Percentiles rank a stretch among this genome's conserved stretches.
Evolutionary conservation across 2,329 filamentous ascomycete genomes (phyloP).

Genomic region (Fusarium citri): DNA sequence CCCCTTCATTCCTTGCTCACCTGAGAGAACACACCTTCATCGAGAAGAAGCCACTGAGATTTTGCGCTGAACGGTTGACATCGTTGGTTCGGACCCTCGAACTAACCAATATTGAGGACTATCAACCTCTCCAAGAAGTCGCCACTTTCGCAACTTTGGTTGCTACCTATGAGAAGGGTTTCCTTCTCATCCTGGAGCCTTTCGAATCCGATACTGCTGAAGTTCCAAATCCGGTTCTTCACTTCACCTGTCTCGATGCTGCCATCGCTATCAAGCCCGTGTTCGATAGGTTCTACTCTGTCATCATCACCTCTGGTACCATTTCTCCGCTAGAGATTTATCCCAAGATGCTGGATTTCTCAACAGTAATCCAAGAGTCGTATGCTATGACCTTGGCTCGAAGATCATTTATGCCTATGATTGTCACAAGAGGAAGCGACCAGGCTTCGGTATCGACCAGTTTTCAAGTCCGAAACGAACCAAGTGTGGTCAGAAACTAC

Average conservation of each 20-base stretch:
- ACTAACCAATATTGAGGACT: conserved; percentile 97
- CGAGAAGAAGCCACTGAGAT: conserved; percentile 92
- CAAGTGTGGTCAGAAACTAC: conserved; percentile 96
- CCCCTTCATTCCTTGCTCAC: conserved; percentile 91
- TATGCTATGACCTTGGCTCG: conserved; percentile 97
- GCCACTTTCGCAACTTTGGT: conserved; percentile 97
- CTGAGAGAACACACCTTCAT: conserved; percentile 97
- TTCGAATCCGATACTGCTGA: conserved; percentile 96
- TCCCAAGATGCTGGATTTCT: conserved; percentile 96
- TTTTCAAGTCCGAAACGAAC: conserved; percentile 95
- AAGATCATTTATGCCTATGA: conserved; percentile 96
- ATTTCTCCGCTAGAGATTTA: conserved; percentile 99
- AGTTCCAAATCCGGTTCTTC: conserved; percentile 95
- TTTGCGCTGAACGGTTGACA: conserved; percentile 94
- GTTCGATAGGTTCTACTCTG: conserved; percentile 96
- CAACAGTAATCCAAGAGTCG: conserved; percentile 93
- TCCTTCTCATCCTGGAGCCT: conserved; percentile 94
- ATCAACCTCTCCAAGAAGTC: conserved; percentile 95
- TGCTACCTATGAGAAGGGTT: conserved; percentile 96
- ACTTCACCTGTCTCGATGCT: conserved; percentile 96
- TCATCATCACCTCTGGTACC: conserved; percentile 98
- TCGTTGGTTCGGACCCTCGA: conserved; percentile 95
- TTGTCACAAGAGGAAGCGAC: conserved; percentile 94
- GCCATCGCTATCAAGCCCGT: conserved; percentile 98
- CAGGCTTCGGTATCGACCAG: conserved; percentile 93